Evolutionary conservation across 1,139 yeast genomes (phyloP), one percentile per base, ranked within the genome.

Genomic region (Kodamaea ohmeri): DNA sequence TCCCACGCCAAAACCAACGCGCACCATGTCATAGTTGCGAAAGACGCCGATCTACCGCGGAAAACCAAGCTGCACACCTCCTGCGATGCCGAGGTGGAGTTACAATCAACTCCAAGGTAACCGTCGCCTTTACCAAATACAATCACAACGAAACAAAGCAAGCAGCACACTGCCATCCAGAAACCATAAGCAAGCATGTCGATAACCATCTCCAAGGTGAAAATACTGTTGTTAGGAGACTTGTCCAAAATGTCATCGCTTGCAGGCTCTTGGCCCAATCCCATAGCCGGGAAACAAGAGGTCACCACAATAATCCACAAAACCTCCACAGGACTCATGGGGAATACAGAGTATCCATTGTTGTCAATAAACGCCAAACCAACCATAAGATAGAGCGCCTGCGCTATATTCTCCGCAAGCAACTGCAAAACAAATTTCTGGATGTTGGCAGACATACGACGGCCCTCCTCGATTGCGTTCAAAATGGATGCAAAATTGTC

Each of bases 401-500:
- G 77, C 21, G 75, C 76, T 22, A 71, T 72, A 43, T 71, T 71
- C 42, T 73, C 74, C 2, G 76, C 73, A 44, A 71, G 65, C 47
- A 71, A 56, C 45, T 71, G 74, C 45, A 73, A 55, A 37, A 71
- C 71, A 44, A 71, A 71, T 50, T 71, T 73, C 48, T 69, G 73
- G 35, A 72, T 71, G 47, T 71, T 71, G 36, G 68, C 49, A 41
- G 71, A 65, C 63, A 71, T 71, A 37, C 75, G 56, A 41, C 77
- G 62, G 7, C 77, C 77, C 47, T 71, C 77, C 48, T 69, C 76
- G 33, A 71, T 65, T 6, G 79, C 79, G 46, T 70, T 65, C 51
- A 73, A 71, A 46, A 73, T 73, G 22, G 77, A 68, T 6, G 76
- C 71, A 55, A 73, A 73, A 47, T 73, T 73, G 48, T 73, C 75